Evolutionary conservation across 176 grass and related monocot genomes (phyloP), one percentile per base, ranked within the genome.

Genomic region (Tuctoria greenei): DNA sequence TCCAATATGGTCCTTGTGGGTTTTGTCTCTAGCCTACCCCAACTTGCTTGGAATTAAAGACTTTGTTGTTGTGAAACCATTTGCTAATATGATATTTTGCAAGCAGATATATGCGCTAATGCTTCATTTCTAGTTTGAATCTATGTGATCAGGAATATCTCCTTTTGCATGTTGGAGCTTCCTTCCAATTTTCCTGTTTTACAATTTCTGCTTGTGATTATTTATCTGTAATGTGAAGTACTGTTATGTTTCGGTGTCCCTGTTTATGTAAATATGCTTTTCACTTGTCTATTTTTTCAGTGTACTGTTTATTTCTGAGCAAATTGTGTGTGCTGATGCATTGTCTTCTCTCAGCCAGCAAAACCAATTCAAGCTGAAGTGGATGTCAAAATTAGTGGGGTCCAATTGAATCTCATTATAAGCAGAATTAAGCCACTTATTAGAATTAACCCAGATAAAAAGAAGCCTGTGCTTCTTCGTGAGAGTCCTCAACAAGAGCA

Each of bases 351-450:
- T 80, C 88, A 91, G 88, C 62, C 87, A 72, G 42, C 77, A 72
- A 76, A 61, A 43, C 86, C 86, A 74, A 78, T 98, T 76, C 83
- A 39, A 83, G 86, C 89, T 64, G 91, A 98, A 72, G 81, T 91
- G 73, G 82, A 93, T 79, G 69, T 90, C 72, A 98, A 92, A 66
- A 88, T 98, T 49, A 86, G 79, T 66, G 89, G 91, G 31, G 85
- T 49, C 37, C 84, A 81, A 71, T 94, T 88, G 71, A 92, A 97
- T 46, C 24, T 97, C 60, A 86, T 92, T 82, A 58, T 90, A 58
- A 87, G 84, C 88, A 98, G 88, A 88, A 91, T 98, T 75, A 89
- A 71, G 81, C 91, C 95, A 57, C 61, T 91, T 76, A 78, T 94
- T 83, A 71, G 55, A 69, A 58, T 94, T 42, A 78, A 79, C 27